Evolutionary conservation across 352 stramenopile genomes (phyloP), one percentile per base, ranked within the genome.

Genomic region (Thraustotheca clavata): DNA sequence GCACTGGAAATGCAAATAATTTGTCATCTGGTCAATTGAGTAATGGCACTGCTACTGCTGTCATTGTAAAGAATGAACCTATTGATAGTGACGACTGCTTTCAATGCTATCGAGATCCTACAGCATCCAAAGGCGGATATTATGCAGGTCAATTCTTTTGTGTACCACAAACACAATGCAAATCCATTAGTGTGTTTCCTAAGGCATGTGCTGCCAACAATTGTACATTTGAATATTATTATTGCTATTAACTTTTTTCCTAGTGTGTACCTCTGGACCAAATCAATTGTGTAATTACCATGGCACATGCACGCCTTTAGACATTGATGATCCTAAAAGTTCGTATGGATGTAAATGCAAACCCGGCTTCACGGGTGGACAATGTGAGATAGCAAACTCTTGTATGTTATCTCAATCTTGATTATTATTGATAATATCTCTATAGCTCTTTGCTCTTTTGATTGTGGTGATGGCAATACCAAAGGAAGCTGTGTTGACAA

Each of bases 401-500:
- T 31, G 57, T 65, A 65, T 7, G 57, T 52, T 54, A 0, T 35
- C 7, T 38, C 11, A 1, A 48, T 49, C 8, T 29, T 9, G 33
- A 7, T 14, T 22, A 33, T 20, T 8, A 4, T 31, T 54, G 4
- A 55, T 33, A 7, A 18, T 2, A 54, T 29, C 6, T 22, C 22
- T 5, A 4, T 31, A 62, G 55, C 22, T 29, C 16, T 27, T 6
- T 65, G 57, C 38, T 6, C 32, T 16, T 47, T 54, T 2, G 57
- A 65, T 24, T 65, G 57, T 46, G 57, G 57, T 29, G 57, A 65
- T 31, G 57, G 57, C 38, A 65, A 65, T 46, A 65, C 57, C 3
- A 65, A 65, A 7, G 57, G 57, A 40, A 39, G n/a, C 32, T 65
- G 57, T 29, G 38, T 41, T 11, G 31, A 65, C 35, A 31, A 29